These are phyloP conservation scores for Microbotryum silenes-acaulis DNA, from an alignment of 1,284 basidiomycete genomes.

Conservation along the genomic window DNA sequence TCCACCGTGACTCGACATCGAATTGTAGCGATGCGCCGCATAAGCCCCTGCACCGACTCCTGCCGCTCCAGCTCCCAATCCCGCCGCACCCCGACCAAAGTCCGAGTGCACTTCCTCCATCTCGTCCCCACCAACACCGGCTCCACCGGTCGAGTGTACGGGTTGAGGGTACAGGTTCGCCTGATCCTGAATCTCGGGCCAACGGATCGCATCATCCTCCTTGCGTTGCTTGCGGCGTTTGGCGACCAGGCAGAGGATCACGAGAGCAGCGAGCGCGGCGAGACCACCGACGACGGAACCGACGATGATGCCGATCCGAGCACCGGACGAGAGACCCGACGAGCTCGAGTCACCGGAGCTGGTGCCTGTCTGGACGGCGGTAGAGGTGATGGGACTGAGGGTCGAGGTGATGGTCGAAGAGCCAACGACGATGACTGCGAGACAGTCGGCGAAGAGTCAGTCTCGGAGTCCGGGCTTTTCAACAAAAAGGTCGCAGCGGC, in stretches of 20 bases:
- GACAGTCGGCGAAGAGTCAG: not conserved
- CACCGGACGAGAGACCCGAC: slow-evolving; percentile 27
- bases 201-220: slow-evolving; percentile 30
- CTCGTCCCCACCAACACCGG: slow-evolving; percentile 34
- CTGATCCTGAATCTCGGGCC: slow-evolving; percentile 32
- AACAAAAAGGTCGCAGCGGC: not conserved
- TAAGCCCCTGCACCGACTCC: slow-evolving; percentile 19
- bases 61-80: slow-evolving; percentile 19
- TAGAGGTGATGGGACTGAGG: slow-evolving; percentile 9
- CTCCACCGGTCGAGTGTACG: slow-evolving; percentile 29
- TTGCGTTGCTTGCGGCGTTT: slow-evolving; percentile 12
- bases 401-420: slow-evolving; percentile 27
- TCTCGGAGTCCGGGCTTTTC: not conserved
- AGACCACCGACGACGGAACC: slow-evolving; percentile 26
- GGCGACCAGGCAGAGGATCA: slow-evolving; percentile 15
- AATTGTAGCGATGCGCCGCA: slow-evolving; percentile 11
- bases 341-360: not conserved
- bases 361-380: not conserved
- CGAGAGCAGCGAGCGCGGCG: slow-evolving; percentile 14
- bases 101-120: slow-evolving; percentile 21
- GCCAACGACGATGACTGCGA: slow-evolving; percentile 28
- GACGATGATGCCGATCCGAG: slow-evolving; percentile 25
- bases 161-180: slow-evolving; percentile 36
- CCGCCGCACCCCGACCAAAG: slow-evolving; percentile 6
- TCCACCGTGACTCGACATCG: slow-evolving; percentile 5